Conservation (phyloP, 1,284 basidiomycete genomes). For the Ganoderma lingzhi region DNA sequence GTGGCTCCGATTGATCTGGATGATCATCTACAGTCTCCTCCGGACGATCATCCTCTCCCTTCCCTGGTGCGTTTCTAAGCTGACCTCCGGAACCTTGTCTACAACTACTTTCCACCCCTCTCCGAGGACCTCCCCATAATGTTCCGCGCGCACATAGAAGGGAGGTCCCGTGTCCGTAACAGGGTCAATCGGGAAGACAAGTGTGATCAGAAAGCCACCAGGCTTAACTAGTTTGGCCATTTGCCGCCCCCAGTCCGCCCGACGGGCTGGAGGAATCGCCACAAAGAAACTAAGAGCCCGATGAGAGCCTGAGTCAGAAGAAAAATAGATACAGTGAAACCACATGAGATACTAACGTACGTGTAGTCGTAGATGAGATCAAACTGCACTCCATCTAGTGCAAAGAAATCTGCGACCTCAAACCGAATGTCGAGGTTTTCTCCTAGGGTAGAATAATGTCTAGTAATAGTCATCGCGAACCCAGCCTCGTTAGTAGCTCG, state of each 20-base stretch:
- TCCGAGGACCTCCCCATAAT: conserved; percentile 62
- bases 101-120: conserved; percentile 62
- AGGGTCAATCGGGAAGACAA: conserved; percentile 63
- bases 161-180: conserved; percentile 64
- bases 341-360: conserved; percentile 46
- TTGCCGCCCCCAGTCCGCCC: conserved; percentile 65
- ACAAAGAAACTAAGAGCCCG: conserved; percentile 67
- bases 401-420: conserved; percentile 62
- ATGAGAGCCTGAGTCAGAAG: not conserved
- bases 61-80: conserved; percentile 48
- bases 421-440: conserved; percentile 46
- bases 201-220: conserved; percentile 68
- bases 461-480: not conserved
- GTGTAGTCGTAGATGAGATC: conserved; percentile 76
- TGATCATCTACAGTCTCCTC: conserved; percentile 40
- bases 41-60: conserved; percentile 61
- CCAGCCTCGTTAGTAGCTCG: not conserved
- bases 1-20: too few relatives aligned
- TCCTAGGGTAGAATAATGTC: not conserved
- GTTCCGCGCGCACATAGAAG: conserved; percentile 63
- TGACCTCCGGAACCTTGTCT: conserved; percentile 55
- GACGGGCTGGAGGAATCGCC: conserved; percentile 66
- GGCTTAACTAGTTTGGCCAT: conserved; percentile 64
- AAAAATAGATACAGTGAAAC: too few relatives aligned
- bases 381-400: conserved; percentile 40